Evolutionary conservation across 306 rosid genomes (phyloP).

Genomic region (Vicia villosa): DNA sequence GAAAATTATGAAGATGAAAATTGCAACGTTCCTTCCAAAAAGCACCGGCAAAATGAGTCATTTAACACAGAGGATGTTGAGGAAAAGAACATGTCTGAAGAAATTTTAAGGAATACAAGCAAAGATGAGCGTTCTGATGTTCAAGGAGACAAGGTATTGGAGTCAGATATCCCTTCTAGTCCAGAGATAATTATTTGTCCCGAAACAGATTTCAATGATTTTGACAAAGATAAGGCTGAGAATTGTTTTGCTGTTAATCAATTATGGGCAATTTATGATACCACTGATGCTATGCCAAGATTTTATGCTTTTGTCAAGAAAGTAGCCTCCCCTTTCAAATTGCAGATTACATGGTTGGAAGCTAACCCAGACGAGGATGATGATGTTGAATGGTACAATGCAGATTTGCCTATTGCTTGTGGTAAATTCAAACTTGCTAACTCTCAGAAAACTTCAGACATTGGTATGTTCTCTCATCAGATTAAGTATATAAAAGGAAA

Average conservation of each 20-base stretch:
- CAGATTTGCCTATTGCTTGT: slow-evolving; percentile 72
- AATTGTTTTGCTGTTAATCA: slow-evolving; percentile 60
- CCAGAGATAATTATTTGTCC: slow-evolving; percentile 39
- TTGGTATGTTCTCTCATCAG: slow-evolving; percentile 70
- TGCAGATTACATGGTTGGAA: slow-evolving; percentile 78
- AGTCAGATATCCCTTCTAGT: slow-evolving; percentile 36
- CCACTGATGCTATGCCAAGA: slow-evolving; percentile 76
- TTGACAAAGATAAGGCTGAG: slow-evolving; percentile 56
- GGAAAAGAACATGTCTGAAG: slow-evolving; percentile 42
- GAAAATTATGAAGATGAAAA: slow-evolving; percentile 44
- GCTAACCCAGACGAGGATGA: slow-evolving; percentile 53
- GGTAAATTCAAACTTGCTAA: slow-evolving; percentile 59
- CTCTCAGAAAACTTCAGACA: slow-evolving; percentile 39
- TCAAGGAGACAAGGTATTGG: slow-evolving; percentile 34
- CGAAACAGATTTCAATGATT: slow-evolving; percentile 73
- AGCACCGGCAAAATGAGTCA: slow-evolving; percentile 40
- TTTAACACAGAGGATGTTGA: slow-evolving; percentile 38
- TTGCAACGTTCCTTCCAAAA: slow-evolving; percentile 46
- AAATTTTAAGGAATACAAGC: slow-evolving; percentile 32
- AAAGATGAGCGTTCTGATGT: slow-evolving; percentile 38
- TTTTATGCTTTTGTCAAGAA: slow-evolving; percentile 74
- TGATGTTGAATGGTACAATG: slow-evolving; percentile 56
- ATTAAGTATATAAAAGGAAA: slow-evolving; percentile 47
- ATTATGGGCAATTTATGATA: slow-evolving; percentile 79
- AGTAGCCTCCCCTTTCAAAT: slow-evolving; percentile 62